Evolutionary conservation across 768 basidiomycete genomes (phyloP), one percentile per base, ranked within the genome.

Genomic region (Pleurotus platypus): DNA sequence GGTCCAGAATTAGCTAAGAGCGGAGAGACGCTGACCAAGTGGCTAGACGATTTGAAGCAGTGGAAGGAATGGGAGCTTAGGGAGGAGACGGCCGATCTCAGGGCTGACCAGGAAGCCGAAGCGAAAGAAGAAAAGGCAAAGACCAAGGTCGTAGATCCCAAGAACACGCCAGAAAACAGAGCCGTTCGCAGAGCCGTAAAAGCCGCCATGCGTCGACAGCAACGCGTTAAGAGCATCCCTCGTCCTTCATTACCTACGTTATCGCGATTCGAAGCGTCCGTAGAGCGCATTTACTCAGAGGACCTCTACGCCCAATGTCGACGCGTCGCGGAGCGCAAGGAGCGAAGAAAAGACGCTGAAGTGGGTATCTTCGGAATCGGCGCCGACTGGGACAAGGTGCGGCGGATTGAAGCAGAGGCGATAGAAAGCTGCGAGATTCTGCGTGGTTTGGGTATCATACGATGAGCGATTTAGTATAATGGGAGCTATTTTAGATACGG

Each of bases 311-410:
- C 76, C 30, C 77, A 84, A 63, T 98, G 96, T 69, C 85, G 88
- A 62, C 76, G 78, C 5, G 87, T 85, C 43, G 58, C 84, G 49
- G 86, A 92, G 62, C 68, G 75, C 57, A 87, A 86, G 67, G 80
- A 89, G 64, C 84, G 86, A 59, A 72, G 77, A 59, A 87, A 87
- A 66, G 88, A 94, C 53, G 78, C 81, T 7, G 88, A 93, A 64
- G 71, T 90, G 39, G 96, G 96, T 4, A 70, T 97, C 60, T 94
- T 98, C 69, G 96, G 95, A 4, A 75, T 97, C 55, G 92, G 94
- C 27, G 90, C 93, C 9, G 90, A 98, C 67, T 93, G 91, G 90
- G 88, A 93, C 30, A 91, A 92, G 72, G 89, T 98, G 58, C 77
- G 79, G 68, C 70, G 72, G 62, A 88, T 97, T 53, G 81, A 89